A percentile compares a stretch with the other conserved stretches of the same genome.
These are phyloP conservation scores for Blastomyces gilchristii DNA, from an alignment of 2,329 filamentous ascomycete species.

Conservation along the genomic window DNA sequence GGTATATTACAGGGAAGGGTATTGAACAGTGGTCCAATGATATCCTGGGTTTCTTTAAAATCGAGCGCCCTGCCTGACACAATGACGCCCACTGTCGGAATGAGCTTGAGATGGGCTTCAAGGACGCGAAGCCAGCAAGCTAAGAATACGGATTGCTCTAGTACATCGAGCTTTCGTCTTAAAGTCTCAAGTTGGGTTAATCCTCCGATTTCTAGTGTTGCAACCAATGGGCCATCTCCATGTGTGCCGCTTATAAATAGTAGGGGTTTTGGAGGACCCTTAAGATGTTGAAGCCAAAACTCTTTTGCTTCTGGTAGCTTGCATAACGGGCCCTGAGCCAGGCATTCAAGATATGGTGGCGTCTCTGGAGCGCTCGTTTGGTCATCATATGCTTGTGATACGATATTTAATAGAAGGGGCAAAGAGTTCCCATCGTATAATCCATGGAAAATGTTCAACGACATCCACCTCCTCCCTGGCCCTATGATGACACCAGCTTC, in stretches of 20 bases:
- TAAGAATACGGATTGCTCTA: slow-evolving; percentile 69
- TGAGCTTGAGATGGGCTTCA: slow-evolving; percentile 38
- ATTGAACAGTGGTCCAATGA: slow-evolving; percentile 81
- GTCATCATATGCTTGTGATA: slow-evolving; percentile 45
- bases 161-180: slow-evolving; percentile 55
- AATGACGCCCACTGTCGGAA: slow-evolving; percentile 59
- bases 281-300: slow-evolving; percentile 60
- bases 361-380: slow-evolving; percentile 23
- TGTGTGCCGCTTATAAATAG: slow-evolving; percentile 19
- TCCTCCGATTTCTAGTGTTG: slow-evolving; percentile 21
- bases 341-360: slow-evolving; percentile 54
- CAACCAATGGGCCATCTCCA: slow-evolving; percentile 15
- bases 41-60: slow-evolving; percentile 52
- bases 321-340: slow-evolving; percentile 60
- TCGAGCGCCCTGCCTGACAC: slow-evolving; percentile 68
- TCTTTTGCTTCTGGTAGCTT: slow-evolving; percentile 37
- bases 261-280: slow-evolving; percentile 23
- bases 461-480: slow-evolving; percentile 34
- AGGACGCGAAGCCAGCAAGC: slow-evolving; percentile 61
- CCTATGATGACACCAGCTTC: slow-evolving; percentile 24
- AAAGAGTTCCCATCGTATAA: slow-evolving; percentile 80
- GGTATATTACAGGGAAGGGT: slow-evolving; percentile 62
- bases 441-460: slow-evolving; percentile 69
- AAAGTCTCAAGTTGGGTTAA: slow-evolving; percentile 41
- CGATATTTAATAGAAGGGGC: slow-evolving; percentile 51